Evolutionary conservation across 2,329 filamentous ascomycete species (phyloP).

Genomic region (Ascochyta lentis): DNA sequence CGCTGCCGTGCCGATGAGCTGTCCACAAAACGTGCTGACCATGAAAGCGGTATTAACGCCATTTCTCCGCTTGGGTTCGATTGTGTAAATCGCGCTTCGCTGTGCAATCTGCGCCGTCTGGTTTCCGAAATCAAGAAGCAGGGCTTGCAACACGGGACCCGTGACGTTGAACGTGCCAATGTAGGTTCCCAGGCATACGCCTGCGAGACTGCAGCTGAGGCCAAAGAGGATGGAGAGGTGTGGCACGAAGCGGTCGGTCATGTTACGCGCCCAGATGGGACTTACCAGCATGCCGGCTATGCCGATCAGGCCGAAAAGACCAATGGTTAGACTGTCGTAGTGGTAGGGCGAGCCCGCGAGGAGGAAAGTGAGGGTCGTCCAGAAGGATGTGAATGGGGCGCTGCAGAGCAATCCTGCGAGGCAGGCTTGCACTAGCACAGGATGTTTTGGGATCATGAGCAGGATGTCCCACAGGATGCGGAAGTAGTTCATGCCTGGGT

Average conservation of each 20-base stretch:
- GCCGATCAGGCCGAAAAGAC: conserved; percentile 79
- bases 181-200: conserved; percentile 72
- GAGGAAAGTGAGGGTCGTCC: conserved; percentile 81
- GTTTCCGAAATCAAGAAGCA: conserved; percentile 73
- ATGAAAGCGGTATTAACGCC: conserved; percentile 84
- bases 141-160: conserved; percentile 75
- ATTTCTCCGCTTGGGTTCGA: conserved; percentile 75
- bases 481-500: conserved; percentile 71
- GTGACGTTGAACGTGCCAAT: conserved; percentile 70
- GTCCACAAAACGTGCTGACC: conserved; percentile 76
- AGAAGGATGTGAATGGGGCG: conserved; percentile 70
- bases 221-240: conserved; percentile 72
- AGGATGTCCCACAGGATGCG: conserved; percentile 70
- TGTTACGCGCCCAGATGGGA: conserved; percentile 71
- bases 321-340: conserved; percentile 72
- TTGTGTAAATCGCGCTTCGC: conserved; percentile 70
- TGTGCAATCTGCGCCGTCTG: conserved; percentile 79
- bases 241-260: conserved; percentile 75
- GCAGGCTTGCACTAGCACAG: conserved; percentile 73
- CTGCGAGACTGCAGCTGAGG: conserved; percentile 63
- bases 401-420: conserved; percentile 69
- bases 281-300: conserved; percentile 71
- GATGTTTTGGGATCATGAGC: conserved; percentile 68
- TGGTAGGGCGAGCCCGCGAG: conserved; percentile 73
- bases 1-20: conserved; percentile 68